phyloP scores from a whole-genome alignment of 2,329 filamentous ascomycete genomes.

The Neopestalotiopsis rosae region DNA sequence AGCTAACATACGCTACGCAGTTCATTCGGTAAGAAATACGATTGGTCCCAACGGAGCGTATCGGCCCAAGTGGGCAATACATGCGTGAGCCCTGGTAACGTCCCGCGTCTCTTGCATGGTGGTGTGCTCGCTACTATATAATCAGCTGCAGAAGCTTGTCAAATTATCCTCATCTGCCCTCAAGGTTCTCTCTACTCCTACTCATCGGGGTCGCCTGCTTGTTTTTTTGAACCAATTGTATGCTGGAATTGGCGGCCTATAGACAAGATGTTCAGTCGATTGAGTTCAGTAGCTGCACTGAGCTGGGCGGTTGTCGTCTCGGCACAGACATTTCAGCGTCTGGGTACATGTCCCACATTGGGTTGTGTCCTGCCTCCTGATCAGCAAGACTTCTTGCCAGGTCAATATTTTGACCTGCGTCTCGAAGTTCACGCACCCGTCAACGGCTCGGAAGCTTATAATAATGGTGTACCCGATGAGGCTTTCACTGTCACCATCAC shows the following conservation, averaged over 20 bases:
- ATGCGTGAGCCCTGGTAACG: background rate
- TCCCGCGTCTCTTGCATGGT: slow-evolving; percentile 1
- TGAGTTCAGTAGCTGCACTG: slow-evolving; percentile 38
- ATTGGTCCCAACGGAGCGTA: slow-evolving; percentile 7
- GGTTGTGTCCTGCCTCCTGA: slow-evolving; percentile 67
- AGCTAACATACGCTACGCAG: background rate
- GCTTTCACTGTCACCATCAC: slow-evolving; percentile 77
- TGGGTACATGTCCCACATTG: slow-evolving; percentile 63
- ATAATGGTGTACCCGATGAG: slow-evolving; percentile 71
- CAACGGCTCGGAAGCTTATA: slow-evolving; percentile 82
- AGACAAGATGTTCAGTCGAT: slow-evolving; percentile 41
- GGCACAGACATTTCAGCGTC: slow-evolving; percentile 64
- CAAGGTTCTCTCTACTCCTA: slow-evolving; percentile 2
- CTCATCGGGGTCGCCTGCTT: background rate
- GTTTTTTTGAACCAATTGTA: background rate
- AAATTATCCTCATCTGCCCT: background rate
- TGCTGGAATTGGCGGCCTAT: background rate
- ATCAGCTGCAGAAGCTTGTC: background rate
- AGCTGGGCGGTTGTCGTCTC: slow-evolving; percentile 46
- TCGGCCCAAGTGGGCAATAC: background rate
- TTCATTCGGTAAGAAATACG: background rate
- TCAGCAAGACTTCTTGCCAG: slow-evolving; percentile 80
- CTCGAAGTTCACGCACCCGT: slow-evolving; percentile 82
- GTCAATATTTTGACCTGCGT: slow-evolving; percentile 84
- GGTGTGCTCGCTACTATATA: slow-evolving; percentile 7